Evolutionary conservation across 495 filamentous ascomycete species (phyloP), one percentile per base, ranked within the genome.

Genomic region (Parathielavia appendiculata): DNA sequence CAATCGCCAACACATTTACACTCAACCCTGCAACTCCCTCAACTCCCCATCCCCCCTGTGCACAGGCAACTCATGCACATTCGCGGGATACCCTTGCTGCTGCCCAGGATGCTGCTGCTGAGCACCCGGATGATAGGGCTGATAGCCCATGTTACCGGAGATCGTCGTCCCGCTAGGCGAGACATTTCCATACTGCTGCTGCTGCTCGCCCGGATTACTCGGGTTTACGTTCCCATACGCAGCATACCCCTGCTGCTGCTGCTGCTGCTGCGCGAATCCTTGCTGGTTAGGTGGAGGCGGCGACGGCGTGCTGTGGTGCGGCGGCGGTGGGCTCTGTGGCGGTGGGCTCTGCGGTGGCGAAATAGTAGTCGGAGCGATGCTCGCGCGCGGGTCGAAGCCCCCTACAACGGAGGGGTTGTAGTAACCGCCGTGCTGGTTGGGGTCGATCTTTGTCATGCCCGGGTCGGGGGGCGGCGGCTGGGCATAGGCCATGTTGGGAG

Each of bases 41-140:
- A 51, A 7, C 52, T 69, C 62, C 10, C 64, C 62, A 56, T 69
- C 62, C 30, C 64, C 64, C 40, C 64, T 62, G 13, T 59, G 40
- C 40, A 62, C 62, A 30, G 64, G 59, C 59, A 69, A 43, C 44
- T 69, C 66, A 30, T 30, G 26, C 26, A 6, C 26, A 30, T 30
- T 3, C 2, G 57, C 43, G 14, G 49, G 14, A 46, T 30, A 47
- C 23, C 13, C 46, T n/a, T 46, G 50, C 38, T 32, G 54, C 7
- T 26, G 35, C 26, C 23, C 22, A 9, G 7, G 16, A 7, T 54
- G 44, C 19, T 11, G 36, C 45, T 49, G 43, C 43, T 46, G 40
- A 35, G 20, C 5, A n/a, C 39, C 45, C 38, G 7, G 38, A 49
- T 57, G 26, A 30, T 54, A 22, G 36, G 13, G 26, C 48, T 36